These are phyloP conservation scores for Vicia sativa DNA, from an alignment of 306 rosid species.

Conservation along the genomic window DNA sequence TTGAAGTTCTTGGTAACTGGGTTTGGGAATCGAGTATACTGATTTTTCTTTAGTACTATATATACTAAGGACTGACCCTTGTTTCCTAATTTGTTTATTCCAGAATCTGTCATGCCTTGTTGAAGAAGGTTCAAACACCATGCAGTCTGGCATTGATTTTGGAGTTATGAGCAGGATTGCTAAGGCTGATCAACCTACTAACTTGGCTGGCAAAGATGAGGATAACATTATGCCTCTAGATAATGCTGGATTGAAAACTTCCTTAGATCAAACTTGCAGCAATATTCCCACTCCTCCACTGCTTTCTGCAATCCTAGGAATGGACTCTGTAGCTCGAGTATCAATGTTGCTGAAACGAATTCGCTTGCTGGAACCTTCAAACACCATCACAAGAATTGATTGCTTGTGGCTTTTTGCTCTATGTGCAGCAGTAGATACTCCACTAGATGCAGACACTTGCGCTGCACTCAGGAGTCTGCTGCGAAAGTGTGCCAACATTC, in stretches of 20 bases:
- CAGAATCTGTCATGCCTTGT: conserved; percentile 60
- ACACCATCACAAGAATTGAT: conserved; percentile 52
- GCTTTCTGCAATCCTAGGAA: conserved; percentile 55
- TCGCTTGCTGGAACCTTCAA: conserved; percentile 41
- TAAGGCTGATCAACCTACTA: conserved; percentile 34
- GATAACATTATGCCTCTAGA: conserved; percentile 17
- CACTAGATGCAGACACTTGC: conserved; percentile 67
- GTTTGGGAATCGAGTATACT: conserved; percentile 1
- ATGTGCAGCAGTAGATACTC: conserved; percentile 74
- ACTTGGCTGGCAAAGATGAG: conserved; percentile 27
- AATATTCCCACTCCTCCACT: conserved; percentile 43
- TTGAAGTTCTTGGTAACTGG: not conserved
- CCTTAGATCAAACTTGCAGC: conserved; percentile 43
- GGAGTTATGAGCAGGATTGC: conserved; percentile 30
- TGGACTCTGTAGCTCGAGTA: conserved; percentile 63
- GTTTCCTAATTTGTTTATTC: conserved; percentile 21
- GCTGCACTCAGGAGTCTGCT: conserved; percentile 79
- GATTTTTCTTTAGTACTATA: conserved; percentile 2
- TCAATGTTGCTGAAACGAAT: conserved; percentile 66
- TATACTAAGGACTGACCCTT: conserved; percentile 24
- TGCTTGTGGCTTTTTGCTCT: conserved; percentile 83
- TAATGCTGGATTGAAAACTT: conserved; percentile 33
- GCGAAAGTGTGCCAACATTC: conserved; percentile 74
- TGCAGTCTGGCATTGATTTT: conserved; percentile 11
- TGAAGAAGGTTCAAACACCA: conserved; percentile 43